A percentile compares a stretch with the other conserved stretches of the same genome.
Evolutionary conservation across 1,284 basidiomycete genomes (phyloP).

Genomic region (Lentinula novae-zelandiae): DNA sequence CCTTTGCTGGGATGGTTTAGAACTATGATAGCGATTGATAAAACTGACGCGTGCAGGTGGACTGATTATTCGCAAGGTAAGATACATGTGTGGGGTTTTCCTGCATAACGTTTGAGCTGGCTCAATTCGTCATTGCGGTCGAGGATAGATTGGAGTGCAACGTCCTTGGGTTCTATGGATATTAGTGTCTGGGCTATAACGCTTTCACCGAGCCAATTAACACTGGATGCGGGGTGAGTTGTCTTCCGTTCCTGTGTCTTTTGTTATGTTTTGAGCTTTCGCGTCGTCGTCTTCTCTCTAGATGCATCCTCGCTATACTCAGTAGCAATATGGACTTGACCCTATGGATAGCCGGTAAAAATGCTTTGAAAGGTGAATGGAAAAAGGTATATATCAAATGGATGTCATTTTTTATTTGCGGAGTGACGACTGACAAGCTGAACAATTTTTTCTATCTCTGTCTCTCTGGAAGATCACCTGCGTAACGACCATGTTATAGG

Average conservation of each 20-base stretch:
- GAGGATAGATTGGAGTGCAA: slow-evolving; percentile 51
- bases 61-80: slow-evolving; percentile 61
- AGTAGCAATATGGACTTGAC: slow-evolving; percentile 58
- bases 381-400: slow-evolving; percentile 31
- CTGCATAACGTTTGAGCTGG: background rate
- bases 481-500: slow-evolving; percentile 38
- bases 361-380: slow-evolving; percentile 60
- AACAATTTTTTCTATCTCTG: background rate
- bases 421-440: too few relatives aligned
- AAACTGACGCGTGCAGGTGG: slow-evolving; percentile 49
- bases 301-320: slow-evolving; percentile 49
- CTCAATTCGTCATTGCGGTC: slow-evolving; percentile 10
- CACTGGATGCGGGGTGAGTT: slow-evolving; percentile 41
- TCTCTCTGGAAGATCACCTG: slow-evolving; percentile 35
- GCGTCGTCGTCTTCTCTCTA: slow-evolving; percentile 21
- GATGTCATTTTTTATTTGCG: too few relatives aligned
- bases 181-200: slow-evolving; percentile 50
- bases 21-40: slow-evolving; percentile 58
- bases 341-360: slow-evolving; percentile 50
- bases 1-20: slow-evolving; percentile 56
- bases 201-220: slow-evolving; percentile 59
- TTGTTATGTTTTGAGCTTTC: background rate
- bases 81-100: background rate
- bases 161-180: slow-evolving; percentile 68
- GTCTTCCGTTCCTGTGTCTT: slow-evolving; percentile 5